Conservation (phyloP, 495 filamentous ascomycete genomes). For the Staphylotrichum tortipilum region DNA sequence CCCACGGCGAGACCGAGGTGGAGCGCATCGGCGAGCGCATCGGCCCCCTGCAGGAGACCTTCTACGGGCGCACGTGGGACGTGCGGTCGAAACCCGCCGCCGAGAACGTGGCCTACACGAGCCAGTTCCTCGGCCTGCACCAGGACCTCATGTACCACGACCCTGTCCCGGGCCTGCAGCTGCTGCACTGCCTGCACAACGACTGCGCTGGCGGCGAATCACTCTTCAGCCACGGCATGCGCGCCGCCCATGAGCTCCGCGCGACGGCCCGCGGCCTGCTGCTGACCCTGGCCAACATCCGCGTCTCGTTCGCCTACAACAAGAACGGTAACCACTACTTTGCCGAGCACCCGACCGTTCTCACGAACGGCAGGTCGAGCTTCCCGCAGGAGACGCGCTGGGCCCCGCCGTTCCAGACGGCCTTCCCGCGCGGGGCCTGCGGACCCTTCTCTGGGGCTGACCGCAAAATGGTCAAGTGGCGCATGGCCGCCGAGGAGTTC, state of each 20-base stretch:
- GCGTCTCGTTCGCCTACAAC: slow-evolving; percentile 59
- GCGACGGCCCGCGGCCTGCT: slow-evolving; percentile 16
- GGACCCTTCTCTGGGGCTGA: not conserved
- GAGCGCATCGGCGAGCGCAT: slow-evolving; percentile 60
- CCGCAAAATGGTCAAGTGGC: slow-evolving; percentile 21
- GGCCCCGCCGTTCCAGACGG: slow-evolving; percentile 44
- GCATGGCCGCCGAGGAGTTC: slow-evolving; percentile 39
- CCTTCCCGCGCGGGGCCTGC: slow-evolving; percentile 1
- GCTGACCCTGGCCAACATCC: slow-evolving; percentile 32
- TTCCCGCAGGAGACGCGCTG: slow-evolving; percentile 48
- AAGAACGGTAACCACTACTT: slow-evolving; percentile 57
- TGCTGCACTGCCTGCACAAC: slow-evolving; percentile 79
- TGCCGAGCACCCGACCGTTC: slow-evolving; percentile 45
- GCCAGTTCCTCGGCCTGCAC: slow-evolving; percentile 68
- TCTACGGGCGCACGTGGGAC: slow-evolving; percentile 88
- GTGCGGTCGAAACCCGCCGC: slow-evolving; percentile 66
- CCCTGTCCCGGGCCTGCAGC: slow-evolving; percentile 68
- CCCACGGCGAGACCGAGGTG: slow-evolving; percentile 54
- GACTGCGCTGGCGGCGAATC: slow-evolving; percentile 69
- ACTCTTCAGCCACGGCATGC: slow-evolving; percentile 65
- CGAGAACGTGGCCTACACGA: slow-evolving; percentile 89
- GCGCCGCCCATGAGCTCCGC: slow-evolving; percentile 45
- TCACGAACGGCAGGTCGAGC: slow-evolving; percentile 14
- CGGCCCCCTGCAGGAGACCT: slow-evolving; percentile 67
- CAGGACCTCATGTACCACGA: slow-evolving; percentile 89